A percentile compares a stretch with the other conserved stretches of the same genome.
phyloP scores from a whole-genome alignment of 1,284 basidiomycete species.

The Papiliotrema nemorosa region DNA sequence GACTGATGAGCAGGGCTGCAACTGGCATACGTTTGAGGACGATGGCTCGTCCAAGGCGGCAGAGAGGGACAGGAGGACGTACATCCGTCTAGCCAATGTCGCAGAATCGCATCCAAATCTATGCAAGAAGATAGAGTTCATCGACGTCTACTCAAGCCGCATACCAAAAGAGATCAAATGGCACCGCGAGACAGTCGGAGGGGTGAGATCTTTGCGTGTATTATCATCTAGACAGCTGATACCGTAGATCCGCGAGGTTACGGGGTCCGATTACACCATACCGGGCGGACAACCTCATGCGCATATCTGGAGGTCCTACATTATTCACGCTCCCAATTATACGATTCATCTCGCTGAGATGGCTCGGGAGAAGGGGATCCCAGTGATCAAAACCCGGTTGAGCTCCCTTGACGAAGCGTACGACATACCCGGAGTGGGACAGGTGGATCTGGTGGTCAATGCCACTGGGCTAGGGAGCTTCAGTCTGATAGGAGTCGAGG shows the following conservation, averaged over 20 bases:
- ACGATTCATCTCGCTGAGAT: slow-evolving; percentile 34
- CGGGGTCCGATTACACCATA: slow-evolving; percentile 11
- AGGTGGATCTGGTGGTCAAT: slow-evolving; percentile 50
- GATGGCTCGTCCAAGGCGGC: slow-evolving; percentile 46
- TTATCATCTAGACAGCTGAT: neutral
- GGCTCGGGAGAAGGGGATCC: slow-evolving; percentile 35
- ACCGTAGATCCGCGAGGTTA: slow-evolving; percentile 12
- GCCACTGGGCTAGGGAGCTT: slow-evolving; percentile 49
- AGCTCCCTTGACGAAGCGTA: slow-evolving; percentile 47
- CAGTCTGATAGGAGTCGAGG: slow-evolving; percentile 43
- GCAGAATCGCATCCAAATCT: slow-evolving; percentile 51
- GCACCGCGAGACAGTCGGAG: neutral
- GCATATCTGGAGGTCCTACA: slow-evolving; percentile 35
- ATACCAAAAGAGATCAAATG: neutral
- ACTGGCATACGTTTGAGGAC: slow-evolving; percentile 61
- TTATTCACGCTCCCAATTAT: slow-evolving; percentile 47
- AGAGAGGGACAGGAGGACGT: slow-evolving; percentile 42
- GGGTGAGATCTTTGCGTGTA: neutral
- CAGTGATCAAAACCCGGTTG: slow-evolving; percentile 39
- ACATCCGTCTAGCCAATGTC: slow-evolving; percentile 54
- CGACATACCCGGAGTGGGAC: slow-evolving; percentile 25
- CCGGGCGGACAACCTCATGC: slow-evolving; percentile 17
- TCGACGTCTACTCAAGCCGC: neutral
- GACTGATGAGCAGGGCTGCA: slow-evolving; percentile 56
- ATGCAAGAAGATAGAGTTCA: slow-evolving; percentile 46